These are phyloP conservation scores for Ilex asprella DNA, from an alignment of 257 asterid species.

Conservation along the genomic window DNA sequence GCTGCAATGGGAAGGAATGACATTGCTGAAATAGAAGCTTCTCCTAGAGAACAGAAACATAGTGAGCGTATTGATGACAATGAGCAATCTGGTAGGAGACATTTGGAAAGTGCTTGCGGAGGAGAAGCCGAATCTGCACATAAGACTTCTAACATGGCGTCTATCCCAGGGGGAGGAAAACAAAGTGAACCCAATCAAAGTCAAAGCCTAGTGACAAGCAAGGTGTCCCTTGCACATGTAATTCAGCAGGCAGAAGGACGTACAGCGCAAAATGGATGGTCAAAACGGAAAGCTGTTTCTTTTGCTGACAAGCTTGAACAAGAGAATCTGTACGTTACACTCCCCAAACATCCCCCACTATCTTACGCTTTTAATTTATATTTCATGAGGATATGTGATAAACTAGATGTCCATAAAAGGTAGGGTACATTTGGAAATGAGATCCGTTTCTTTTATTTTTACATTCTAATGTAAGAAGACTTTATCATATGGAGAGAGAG, in stretches of 20 bases:
- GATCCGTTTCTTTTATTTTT: too few relatives aligned
- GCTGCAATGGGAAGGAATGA: conserved; percentile 42
- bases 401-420: too few relatives aligned
- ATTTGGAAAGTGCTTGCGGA: conserved; percentile 14
- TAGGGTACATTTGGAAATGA: too few relatives aligned
- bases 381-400: neutral
- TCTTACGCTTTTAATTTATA: too few relatives aligned
- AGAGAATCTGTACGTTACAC: conserved; percentile 69
- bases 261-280: conserved; percentile 67
- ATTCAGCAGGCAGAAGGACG: conserved; percentile 79
- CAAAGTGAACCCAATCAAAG: conserved; percentile 50
- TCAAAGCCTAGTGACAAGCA: conserved; percentile 72
- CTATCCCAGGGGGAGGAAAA: conserved; percentile 28
- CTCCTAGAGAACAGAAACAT: conserved; percentile 19
- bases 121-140: conserved; percentile 14
- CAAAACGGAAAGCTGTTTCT: conserved; percentile 77
- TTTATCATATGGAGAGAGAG: too few relatives aligned
- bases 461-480: too few relatives aligned
- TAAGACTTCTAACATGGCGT: conserved; percentile 7
- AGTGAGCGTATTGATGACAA: conserved; percentile 4
- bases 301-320: conserved; percentile 94
- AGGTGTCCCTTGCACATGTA: conserved; percentile 85
- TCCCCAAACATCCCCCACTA: conserved; percentile 6
- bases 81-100: conserved; percentile 11
- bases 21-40: conserved; percentile 54